These are phyloP conservation scores for Fraxinus paxiana DNA, from an alignment of 305 asterid species.

Conservation along the genomic window DNA sequence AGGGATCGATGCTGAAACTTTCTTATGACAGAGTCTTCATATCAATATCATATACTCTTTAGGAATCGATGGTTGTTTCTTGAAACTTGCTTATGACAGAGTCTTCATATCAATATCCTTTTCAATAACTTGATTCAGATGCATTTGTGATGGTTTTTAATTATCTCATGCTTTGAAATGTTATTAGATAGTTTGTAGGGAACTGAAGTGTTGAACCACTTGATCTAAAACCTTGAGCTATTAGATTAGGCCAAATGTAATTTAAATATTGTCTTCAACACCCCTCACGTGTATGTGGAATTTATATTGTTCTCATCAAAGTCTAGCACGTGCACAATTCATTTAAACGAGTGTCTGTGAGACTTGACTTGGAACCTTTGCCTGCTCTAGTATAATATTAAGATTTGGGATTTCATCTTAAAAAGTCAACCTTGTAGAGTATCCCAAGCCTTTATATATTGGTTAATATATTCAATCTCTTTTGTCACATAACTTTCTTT, in stretches of 20 bases:
- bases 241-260: neutral
- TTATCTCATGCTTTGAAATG: neutral
- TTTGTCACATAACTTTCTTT: neutral
- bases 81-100: neutral
- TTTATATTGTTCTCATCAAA: neutral
- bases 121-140: neutral
- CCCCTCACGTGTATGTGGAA: neutral
- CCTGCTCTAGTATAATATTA: neutral
- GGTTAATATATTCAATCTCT: neutral
- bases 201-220: neutral
- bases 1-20: neutral
- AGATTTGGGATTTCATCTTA: neutral
- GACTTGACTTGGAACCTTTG: neutral
- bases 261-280: neutral
- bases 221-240: neutral
- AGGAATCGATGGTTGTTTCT: neutral
- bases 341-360: neutral
- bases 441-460: neutral
- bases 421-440: neutral
- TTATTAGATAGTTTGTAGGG: neutral
- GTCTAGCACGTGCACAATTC: neutral
- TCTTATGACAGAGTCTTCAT: too few relatives aligned
- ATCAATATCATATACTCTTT: neutral
- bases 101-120: neutral
- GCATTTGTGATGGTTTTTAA: neutral